Conservation (phyloP, 306 rosid species). For the Canavalia ensiformis region DNA sequence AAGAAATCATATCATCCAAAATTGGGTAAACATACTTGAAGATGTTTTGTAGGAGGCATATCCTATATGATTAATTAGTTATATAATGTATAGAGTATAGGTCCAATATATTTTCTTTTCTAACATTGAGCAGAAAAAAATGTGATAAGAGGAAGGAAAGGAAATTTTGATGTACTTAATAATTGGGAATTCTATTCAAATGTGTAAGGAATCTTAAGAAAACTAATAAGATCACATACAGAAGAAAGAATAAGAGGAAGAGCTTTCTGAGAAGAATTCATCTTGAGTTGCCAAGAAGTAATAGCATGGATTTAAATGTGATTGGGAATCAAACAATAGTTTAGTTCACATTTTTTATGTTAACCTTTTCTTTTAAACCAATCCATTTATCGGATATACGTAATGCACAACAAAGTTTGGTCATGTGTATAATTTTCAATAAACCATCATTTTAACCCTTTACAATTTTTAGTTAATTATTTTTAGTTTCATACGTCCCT, state of each 20-base stretch:
- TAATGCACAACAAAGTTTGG: not conserved
- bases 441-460: no score
- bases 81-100: not conserved
- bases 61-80: not conserved
- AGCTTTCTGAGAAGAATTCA: not conserved
- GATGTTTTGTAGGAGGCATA: not conserved
- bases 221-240: no score
- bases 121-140: not conserved
- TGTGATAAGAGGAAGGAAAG: not conserved
- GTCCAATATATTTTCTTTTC: not conserved
- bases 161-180: not conserved
- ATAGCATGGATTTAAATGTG: not conserved
- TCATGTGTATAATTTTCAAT: not conserved
- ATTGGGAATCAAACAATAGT: not conserved
- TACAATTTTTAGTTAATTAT: no score
- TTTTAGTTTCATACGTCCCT: no score
- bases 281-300: slow-evolving; percentile 11
- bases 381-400: not conserved
- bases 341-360: not conserved
- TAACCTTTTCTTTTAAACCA: not conserved
- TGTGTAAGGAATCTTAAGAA: not conserved
- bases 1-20: slow-evolving; percentile 5
- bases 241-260: not conserved
- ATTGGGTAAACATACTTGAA: not conserved
- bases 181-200: not conserved